Percentiles rank a stretch among this genome's conserved stretches.
Evolutionary conservation across 1,139 yeast species (phyloP).

Genomic region (Kodamaea alishanica): DNA sequence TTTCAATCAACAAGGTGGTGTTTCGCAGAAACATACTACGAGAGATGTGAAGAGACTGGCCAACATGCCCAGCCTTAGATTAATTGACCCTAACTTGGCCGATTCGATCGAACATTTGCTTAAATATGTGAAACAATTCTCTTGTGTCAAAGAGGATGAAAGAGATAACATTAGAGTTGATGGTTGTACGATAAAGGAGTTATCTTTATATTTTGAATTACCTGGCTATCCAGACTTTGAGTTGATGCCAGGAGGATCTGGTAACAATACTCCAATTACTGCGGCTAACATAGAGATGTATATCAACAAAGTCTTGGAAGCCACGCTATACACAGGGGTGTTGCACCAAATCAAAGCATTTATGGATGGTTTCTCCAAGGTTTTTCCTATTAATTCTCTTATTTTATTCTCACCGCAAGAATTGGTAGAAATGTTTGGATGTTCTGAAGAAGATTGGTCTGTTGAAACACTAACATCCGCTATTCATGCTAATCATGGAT

Average conservation of each 20-base stretch:
- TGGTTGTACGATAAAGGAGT: slow-evolving; percentile 45
- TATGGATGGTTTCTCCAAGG: slow-evolving; percentile 76
- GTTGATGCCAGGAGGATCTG: slow-evolving; percentile 51
- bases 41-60: slow-evolving; percentile 27
- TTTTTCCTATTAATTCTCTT: slow-evolving; percentile 76
- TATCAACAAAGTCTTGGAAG: slow-evolving; percentile 55
- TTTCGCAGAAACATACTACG: slow-evolving; percentile 5
- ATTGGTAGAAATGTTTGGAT: slow-evolving; percentile 59
- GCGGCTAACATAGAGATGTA: slow-evolving; percentile 56
- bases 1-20: slow-evolving; percentile 18
- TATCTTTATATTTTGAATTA: slow-evolving; percentile 62
- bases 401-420: slow-evolving; percentile 72
- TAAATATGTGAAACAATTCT: slow-evolving; percentile 36
- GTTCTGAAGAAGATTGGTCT: slow-evolving; percentile 87
- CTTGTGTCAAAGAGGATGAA: slow-evolving; percentile 15
- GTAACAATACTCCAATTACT: slow-evolving; percentile 42
- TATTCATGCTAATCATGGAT: slow-evolving; percentile 89
- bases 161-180: slow-evolving; percentile 31
- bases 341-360: slow-evolving; percentile 63
- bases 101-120: slow-evolving; percentile 54
- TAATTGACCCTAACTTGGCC: slow-evolving; percentile 61
- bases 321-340: slow-evolving; percentile 64
- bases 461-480: slow-evolving; percentile 53
- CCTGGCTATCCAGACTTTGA: slow-evolving; percentile 75
- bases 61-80: slow-evolving; percentile 40